These are phyloP conservation scores for Coemansia sp. DNA, from an alignment of 192 early-diverging fungal species.

Conservation along the genomic window DNA sequence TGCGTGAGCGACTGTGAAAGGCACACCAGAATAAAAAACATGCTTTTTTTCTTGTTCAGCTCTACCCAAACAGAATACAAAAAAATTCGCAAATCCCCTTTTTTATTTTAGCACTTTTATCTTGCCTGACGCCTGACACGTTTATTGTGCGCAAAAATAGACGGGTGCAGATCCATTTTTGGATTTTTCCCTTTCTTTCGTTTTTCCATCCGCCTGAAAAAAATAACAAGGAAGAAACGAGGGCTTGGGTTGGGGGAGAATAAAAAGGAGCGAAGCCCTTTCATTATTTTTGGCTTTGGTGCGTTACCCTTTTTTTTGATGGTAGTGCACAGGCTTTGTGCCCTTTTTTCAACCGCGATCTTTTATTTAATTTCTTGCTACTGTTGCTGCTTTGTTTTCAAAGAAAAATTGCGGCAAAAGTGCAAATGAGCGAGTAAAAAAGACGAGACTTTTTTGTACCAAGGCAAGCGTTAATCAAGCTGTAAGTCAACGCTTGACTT, in stretches of 20 bases:
- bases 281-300: not conserved
- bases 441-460: no score
- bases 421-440: no score
- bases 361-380: no score
- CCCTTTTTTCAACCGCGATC: no score
- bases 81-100: not conserved
- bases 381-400: no score
- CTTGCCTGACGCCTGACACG: not conserved
- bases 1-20: not conserved
- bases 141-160: slow-evolving; percentile 10
- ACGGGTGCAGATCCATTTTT: slow-evolving; percentile 12
- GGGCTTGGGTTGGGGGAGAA: not conserved
- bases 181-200: not conserved
- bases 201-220: not conserved
- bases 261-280: not conserved
- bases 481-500: no score
- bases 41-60: slow-evolving; percentile 3
- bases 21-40: not conserved
- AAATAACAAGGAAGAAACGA: not conserved
- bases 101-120: not conserved
- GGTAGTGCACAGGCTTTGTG: no score
- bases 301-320: no score
- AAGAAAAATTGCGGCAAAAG: no score
- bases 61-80: not conserved
- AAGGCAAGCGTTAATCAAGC: no score